Evolutionary conservation across 2,329 filamentous ascomycete species (phyloP).

Genomic region (Exophiala mesophila): DNA sequence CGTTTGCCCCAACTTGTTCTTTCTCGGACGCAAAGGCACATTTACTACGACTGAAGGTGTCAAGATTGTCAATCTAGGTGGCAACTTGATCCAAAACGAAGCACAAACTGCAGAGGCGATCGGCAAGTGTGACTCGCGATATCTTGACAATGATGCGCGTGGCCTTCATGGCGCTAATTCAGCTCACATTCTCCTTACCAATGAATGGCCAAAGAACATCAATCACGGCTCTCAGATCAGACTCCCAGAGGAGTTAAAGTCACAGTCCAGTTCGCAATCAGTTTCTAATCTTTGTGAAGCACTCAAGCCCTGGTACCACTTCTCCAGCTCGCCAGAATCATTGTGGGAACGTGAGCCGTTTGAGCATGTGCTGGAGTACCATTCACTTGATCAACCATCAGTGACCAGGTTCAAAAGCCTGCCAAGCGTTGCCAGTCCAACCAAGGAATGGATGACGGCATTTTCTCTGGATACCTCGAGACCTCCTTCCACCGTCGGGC

Average conservation of each 20-base stretch:
- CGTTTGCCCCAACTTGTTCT: constrained; percentile 86
- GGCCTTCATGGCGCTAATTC: constrained; percentile 68
- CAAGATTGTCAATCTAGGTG: constrained; percentile 80
- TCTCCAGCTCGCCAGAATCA: constrained; percentile 64
- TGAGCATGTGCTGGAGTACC: constrained; percentile 36
- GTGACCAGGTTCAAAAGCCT: constrained; percentile 89
- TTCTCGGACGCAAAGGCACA: constrained; percentile 77
- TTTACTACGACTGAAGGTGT: constrained; percentile 88
- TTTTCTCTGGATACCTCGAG: constrained; percentile 65
- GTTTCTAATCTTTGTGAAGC: constrained; percentile 72
- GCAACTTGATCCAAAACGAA: constrained; percentile 55
- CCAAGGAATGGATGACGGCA: constrained; percentile 60
- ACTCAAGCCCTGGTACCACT: constrained; percentile 88
- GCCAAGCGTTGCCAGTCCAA: constrained; percentile 67
- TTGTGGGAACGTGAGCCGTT: constrained; percentile 94
- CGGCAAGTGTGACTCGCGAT: constrained; percentile 71
- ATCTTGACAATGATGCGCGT: constrained; percentile 71
- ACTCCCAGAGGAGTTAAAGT: constrained; percentile 46
- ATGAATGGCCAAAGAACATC: constrained; percentile 75
- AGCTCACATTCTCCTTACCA: constrained; percentile 82
- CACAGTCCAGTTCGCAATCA: constrained; percentile 56
- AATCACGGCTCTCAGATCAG: constrained; percentile 62
- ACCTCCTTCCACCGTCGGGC: constrained; percentile 57
- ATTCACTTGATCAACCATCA: constrained; percentile 50
- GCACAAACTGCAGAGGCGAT: constrained; percentile 60